Base-by-base conservation (phyloP, 2,329 filamentous ascomycete genomes). In the Acarospora socialis region DNA sequence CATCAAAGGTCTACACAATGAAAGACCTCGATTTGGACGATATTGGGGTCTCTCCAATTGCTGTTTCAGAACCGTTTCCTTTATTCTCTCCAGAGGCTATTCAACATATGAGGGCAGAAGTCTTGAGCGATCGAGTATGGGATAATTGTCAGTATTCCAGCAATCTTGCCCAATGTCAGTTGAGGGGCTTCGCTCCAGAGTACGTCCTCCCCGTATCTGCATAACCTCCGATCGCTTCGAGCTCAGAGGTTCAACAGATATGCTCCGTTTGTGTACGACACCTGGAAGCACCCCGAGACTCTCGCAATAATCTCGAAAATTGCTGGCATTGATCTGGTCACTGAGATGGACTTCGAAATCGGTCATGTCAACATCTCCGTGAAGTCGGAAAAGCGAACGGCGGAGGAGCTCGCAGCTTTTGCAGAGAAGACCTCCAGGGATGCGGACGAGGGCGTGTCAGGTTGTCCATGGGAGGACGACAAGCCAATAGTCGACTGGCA, bases 231-330 rank as follows among this genome's bases (percentile, higher is more conserved):
- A 10, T 14, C 22, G 22, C 14, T 25, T 7, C 2, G 21, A 20
- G 18, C 26, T 41, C 24, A 42, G 19, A 21, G 12, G 28, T 34
- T 28, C 18, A 2, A 7, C 22, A 72, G 68, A 37, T 66, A 68
- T 43, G 73, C 73, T 1, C 73, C 73, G 1, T 80, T 80, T 41
- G 65, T 70, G 4, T 74, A 76, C 43, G 67, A 67, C 35, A 66
- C 66, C 3, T 76, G 70, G 72, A 68, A 63, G 34, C 60, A 61
- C 28, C 65, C 70, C 0, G 55, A 65, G 35, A 57, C 59, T 0
- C 52, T 68, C 3, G 46, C 47, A 1, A 60, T 61, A 7, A 50
- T 72, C 18, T 70, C 65, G 6, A 52, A 62, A 32, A 55, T 71
- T 26, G 68, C 67, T 2, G 67, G 66, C 2, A 59, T 72, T 28